phyloP scores from a whole-genome alignment of 495 filamentous ascomycete species.

The Hyaloscypha bicolor region DNA sequence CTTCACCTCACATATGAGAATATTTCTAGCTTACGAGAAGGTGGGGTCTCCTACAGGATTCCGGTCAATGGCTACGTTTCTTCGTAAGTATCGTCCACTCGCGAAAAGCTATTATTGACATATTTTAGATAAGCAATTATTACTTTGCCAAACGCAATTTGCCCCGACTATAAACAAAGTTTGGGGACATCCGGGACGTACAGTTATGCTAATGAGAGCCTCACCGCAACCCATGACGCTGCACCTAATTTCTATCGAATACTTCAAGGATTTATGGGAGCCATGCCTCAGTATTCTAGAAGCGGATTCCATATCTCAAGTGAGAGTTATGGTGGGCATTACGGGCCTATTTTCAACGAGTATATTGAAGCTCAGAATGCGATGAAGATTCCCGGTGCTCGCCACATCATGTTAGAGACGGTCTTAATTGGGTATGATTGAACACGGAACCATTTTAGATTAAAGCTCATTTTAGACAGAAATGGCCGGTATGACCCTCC shows the following conservation, averaged over 20 bases:
- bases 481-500: constrained; percentile 63
- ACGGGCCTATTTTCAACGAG: constrained; percentile 64
- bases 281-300: constrained; percentile 61
- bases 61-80: constrained; percentile 51
- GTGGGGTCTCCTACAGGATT: constrained; percentile 60
- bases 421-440: constrained; percentile 49
- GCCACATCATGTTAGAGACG: constrained; percentile 55
- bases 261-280: constrained; percentile 65
- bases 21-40: constrained; percentile 1
- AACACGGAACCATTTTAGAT: constrained; percentile 35
- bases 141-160: constrained; percentile 47
- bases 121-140: constrained; percentile 26
- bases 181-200: constrained; percentile 56
- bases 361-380: constrained; percentile 70
- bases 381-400: constrained; percentile 49
- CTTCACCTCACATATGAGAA: too few relatives aligned
- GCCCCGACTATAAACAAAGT: constrained; percentile 51
- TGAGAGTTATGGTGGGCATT: constrained; percentile 68
- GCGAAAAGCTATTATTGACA: not conserved
- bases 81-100: not conserved
- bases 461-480: constrained; percentile 27
- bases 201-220: constrained; percentile 48
- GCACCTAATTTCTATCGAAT: constrained; percentile 63
- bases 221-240: constrained; percentile 55
- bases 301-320: constrained; percentile 61